Conservation (phyloP, 495 filamentous ascomycete genomes). For the Aspergillus sclerotiicarbonarius region DNA sequence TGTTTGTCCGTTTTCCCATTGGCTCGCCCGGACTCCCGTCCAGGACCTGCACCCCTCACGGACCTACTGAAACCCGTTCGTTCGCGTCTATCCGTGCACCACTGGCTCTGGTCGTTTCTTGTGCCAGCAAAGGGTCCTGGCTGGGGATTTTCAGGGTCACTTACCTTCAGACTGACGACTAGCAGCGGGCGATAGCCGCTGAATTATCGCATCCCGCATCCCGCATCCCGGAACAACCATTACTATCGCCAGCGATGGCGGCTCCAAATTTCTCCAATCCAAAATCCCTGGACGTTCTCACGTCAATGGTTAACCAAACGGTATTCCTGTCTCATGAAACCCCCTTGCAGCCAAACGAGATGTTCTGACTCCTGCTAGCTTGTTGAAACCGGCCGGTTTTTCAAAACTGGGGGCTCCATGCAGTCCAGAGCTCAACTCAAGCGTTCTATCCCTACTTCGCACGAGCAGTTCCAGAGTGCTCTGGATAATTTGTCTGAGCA, state of each 20-base stretch:
- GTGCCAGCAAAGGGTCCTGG: not conserved
- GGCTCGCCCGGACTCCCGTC: not conserved
- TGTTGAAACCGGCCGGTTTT: constrained; percentile 49
- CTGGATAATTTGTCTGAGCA: constrained; percentile 51
- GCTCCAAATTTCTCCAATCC: constrained; percentile 35
- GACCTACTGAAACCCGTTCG: not conserved
- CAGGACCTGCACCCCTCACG: not conserved
- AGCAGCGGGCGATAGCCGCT: not conserved
- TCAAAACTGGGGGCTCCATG: constrained; percentile 37
- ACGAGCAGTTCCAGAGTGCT: constrained; percentile 47
- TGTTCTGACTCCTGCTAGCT: constrained; percentile 37
- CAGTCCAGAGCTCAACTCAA: constrained; percentile 39
- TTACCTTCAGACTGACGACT: not conserved
- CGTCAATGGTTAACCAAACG: constrained; percentile 45
- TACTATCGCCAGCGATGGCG: constrained; percentile 28
- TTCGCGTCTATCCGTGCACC: not conserved
- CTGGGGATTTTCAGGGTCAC: not conserved
- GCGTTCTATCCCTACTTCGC: constrained; percentile 42
- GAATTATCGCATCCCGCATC: not conserved
- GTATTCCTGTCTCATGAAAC: constrained; percentile 20
- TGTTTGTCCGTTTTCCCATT: not conserved
- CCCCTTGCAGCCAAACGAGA: not conserved
- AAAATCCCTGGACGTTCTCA: constrained; percentile 42
- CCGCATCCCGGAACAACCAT: not conserved
- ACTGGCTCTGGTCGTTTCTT: not conserved